Evolutionary conservation across 495 filamentous ascomycete genomes (phyloP), one percentile per base, ranked within the genome.

Genomic region (Tricharina praecox): DNA sequence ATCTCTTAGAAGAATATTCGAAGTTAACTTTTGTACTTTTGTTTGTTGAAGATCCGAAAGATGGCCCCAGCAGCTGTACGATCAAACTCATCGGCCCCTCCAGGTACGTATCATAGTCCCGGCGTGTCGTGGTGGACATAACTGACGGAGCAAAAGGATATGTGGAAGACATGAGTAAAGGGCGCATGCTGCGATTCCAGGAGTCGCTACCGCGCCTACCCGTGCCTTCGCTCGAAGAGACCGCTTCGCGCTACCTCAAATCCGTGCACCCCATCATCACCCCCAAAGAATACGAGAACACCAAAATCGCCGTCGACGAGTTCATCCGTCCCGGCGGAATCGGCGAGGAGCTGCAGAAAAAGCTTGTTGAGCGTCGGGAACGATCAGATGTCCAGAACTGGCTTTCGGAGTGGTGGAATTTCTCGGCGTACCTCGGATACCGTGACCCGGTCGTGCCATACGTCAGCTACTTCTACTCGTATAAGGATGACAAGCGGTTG

Each of bases 401-500:
- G 92, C 63, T 99, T 15, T 74, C 76, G 50, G 87, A 96, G 56
- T 99, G 92, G 92, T 99, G 92, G 92, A 93, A 95, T 66, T 72
- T 87, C 47, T 73, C 75, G 2, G 87, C 90, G 32, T 99, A 99
- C 67, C 73, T 99, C 46, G 72, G 61, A 49, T 94, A 94, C 70
- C 82, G 88, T 50, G 92, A 95, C 64, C 92, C 92, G 28, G 83
- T 99, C 23, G 82, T 96, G 23, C 92, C 92, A 47, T 99, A 96
- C 62, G 92, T 99, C 53, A 93, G 85, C 63, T 99, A 99, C 72
- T 99, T 99, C 68, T 99, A 99, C 70, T 93, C 85, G 28, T 88
- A 94, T 71, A 76, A 81, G 46, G 92, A 99, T 63, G 92, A 99
- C 63, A 78, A 85, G 42, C 71, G 79, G 58, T 26, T 9, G 11